A percentile compares a stretch with the other conserved stretches of the same genome.
These are phyloP conservation scores for Phytophthora gonapodyides DNA, from an alignment of 352 stramenopile genomes.

Conservation along the genomic window DNA sequence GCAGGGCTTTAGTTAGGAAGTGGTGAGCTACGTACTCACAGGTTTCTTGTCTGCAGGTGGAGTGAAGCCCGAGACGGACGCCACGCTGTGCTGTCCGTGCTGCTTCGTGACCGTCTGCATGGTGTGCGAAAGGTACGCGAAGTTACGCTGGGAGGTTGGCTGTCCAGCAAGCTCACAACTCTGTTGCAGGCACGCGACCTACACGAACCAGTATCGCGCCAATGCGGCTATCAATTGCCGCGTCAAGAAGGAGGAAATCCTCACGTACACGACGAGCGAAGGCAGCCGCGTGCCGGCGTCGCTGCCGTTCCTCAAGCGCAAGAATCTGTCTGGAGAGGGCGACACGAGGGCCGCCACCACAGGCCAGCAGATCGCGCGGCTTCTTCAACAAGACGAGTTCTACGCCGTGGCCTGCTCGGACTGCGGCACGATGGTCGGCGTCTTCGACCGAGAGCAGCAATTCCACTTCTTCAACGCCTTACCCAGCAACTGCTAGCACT, in stretches of 20 bases:
- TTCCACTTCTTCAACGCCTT: conserved; percentile 86
- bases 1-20: conserved; percentile 4
- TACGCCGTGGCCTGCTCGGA: conserved; percentile 73
- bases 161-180: background rate
- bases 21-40: background rate
- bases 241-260: conserved; percentile 67
- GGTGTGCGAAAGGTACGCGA: conserved; percentile 59
- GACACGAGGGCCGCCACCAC: conserved; percentile 11
- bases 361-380: conserved; percentile 27
- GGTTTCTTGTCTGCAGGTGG: conserved; percentile 17
- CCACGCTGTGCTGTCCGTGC: conserved; percentile 73
- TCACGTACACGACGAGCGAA: conserved; percentile 52
- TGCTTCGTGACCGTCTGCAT: conserved; percentile 85
- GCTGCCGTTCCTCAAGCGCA: conserved; percentile 47
- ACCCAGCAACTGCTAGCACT: conserved; percentile 55
- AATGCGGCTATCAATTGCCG: conserved; percentile 70
- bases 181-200: conserved; percentile 54
- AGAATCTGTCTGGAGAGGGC: conserved; percentile 22
- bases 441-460: conserved; percentile 60
- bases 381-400: conserved; percentile 64
- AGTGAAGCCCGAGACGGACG: conserved; percentile 42
- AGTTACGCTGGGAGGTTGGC: background rate
- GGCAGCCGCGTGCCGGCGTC: conserved; percentile 16
- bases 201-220: conserved; percentile 74
- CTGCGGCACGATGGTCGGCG: conserved; percentile 72